A percentile compares a stretch with the other conserved stretches of the same genome.
Evolutionary conservation across 2,329 filamentous ascomycete species (phyloP).

Genomic region (Bipolaris gigantea): DNA sequence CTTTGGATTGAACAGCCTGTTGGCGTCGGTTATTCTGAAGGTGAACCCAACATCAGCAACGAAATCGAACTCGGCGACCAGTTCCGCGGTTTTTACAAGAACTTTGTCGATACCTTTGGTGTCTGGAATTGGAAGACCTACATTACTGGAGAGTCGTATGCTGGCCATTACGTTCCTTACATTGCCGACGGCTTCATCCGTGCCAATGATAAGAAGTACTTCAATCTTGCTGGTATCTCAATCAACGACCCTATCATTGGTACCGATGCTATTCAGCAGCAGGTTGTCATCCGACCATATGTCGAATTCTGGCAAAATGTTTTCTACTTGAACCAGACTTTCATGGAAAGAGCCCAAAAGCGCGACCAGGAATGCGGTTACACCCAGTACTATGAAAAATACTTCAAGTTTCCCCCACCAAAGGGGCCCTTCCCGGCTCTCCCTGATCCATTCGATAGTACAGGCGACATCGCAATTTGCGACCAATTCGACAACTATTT

Average conservation of each 20-base stretch:
- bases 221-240: conserved; percentile 55
- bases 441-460: conserved; percentile 21
- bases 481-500: conserved; percentile 48
- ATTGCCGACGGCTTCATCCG: conserved; percentile 60
- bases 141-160: conserved; percentile 59
- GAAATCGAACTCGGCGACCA: conserved; percentile 52
- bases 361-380: conserved; percentile 36
- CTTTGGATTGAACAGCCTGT: conserved; percentile 55
- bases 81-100: conserved; percentile 57
- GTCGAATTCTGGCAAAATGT: conserved; percentile 47
- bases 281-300: conserved; percentile 41
- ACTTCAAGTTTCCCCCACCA: conserved; percentile 48
- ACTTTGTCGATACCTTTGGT: conserved; percentile 59
- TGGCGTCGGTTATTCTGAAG: conserved; percentile 50
- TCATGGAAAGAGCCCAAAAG: conserved; percentile 41
- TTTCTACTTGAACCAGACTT: conserved; percentile 49
- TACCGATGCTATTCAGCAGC: conserved; percentile 45
- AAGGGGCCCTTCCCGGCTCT: conserved; percentile 38
- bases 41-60: conserved; percentile 50
- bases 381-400: conserved; percentile 26
- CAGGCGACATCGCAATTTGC: conserved; percentile 35
- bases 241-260: conserved; percentile 55
- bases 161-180: conserved; percentile 61
- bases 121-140: conserved; percentile 58
- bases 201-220: conserved; percentile 53